These are phyloP conservation scores for Oryza rufipogon DNA, from an alignment of 176 grass and related monocot genomes.

Conservation along the genomic window DNA sequence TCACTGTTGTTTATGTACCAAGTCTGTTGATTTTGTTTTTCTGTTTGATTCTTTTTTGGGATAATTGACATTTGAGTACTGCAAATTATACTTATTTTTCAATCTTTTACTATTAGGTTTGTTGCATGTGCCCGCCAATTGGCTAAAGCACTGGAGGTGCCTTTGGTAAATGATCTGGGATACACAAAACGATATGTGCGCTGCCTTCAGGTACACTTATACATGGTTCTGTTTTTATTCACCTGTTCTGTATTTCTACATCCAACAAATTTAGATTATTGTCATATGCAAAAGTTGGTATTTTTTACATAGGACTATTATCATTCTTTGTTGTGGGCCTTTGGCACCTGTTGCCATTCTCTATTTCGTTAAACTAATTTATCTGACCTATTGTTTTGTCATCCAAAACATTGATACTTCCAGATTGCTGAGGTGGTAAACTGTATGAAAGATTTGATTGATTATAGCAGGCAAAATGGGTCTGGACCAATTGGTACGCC, in stretches of 20 bases:
- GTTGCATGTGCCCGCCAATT: slow-evolving; percentile 81
- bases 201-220: slow-evolving; percentile 82
- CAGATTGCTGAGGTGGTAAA: slow-evolving; percentile 98
- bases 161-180: slow-evolving; percentile 97
- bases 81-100: slow-evolving; percentile 13
- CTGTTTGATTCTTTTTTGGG: neutral
- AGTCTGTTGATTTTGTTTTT: neutral
- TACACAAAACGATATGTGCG: slow-evolving; percentile 99
- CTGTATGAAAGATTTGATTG: slow-evolving; percentile 99
- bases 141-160: slow-evolving; percentile 92
- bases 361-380: slow-evolving; percentile 9
- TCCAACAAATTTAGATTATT: neutral
- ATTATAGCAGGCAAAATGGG: slow-evolving; percentile 85
- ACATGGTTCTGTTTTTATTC: slow-evolving; percentile 4
- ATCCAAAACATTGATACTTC: slow-evolving; percentile 35
- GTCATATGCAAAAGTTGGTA: neutral
- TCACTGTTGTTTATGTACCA: neutral
- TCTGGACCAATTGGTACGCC: slow-evolving; percentile 82
- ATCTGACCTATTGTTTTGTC: slow-evolving; percentile 39
- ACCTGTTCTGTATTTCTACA: slow-evolving; percentile 9
- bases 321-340: slow-evolving; percentile 4
- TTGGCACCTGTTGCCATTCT: neutral
- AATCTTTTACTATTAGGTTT: slow-evolving; percentile 70
- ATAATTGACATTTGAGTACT: neutral
- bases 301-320: slow-evolving; percentile 11